Evolutionary conservation across 1,284 basidiomycete genomes (phyloP).

Genomic region (Cutaneotrichosporon sp.): DNA sequence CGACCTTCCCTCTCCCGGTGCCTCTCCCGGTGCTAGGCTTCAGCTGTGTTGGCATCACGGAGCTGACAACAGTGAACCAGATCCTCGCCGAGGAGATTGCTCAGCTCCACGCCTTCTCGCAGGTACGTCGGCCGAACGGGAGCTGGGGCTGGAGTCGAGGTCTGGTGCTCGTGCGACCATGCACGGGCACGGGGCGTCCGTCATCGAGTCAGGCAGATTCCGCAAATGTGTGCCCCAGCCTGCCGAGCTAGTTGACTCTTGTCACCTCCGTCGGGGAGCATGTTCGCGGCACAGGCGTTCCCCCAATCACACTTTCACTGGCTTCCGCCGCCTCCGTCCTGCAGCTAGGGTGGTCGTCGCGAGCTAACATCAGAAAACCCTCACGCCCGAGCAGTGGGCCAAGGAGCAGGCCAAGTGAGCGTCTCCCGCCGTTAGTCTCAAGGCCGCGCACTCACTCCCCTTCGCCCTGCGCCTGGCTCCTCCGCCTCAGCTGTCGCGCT

Average conservation of each 20-base stretch:
- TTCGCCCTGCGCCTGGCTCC: no score
- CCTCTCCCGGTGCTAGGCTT: neutral
- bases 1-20: neutral
- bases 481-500: neutral
- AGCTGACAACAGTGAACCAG: conserved; percentile 44
- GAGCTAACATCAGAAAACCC: conserved; percentile 39
- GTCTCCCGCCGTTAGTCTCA: no score
- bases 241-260: no score
- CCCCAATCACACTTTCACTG: neutral
- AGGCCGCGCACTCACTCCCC: no score
- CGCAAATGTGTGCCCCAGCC: no score
- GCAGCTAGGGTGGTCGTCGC: no score
- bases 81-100: conserved; percentile 50
- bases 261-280: no score
- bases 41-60: no score
- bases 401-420: conserved; percentile 33
- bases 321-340: neutral
- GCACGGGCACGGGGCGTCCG: neutral
- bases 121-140: conserved; percentile 30
- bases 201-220: no score
- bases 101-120: conserved; percentile 52
- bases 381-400: conserved; percentile 51
- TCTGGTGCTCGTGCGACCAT: neutral
- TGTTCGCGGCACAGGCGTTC: no score
- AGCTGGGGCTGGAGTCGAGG: no score